Evolutionary conservation across 2,329 filamentous ascomycete species (phyloP), one percentile per base, ranked within the genome.

Genomic region (Sphaceloma murrayae): DNA sequence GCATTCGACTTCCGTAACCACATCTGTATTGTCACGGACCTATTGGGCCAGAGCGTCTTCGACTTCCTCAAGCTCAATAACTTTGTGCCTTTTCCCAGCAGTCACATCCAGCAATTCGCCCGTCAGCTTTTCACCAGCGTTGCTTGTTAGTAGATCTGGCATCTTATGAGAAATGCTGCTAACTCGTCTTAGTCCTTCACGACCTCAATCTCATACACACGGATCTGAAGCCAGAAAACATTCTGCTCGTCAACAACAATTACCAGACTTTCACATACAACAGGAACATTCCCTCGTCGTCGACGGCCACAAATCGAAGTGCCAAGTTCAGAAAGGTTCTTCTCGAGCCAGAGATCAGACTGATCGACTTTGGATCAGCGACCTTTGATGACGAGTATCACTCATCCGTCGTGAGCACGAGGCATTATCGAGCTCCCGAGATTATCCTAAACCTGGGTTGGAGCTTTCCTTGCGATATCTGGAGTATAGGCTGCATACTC

Each of bases 201-300:
- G 91, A 98, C 64, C 75, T 98, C 13, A 94, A 96, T 61, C 75
- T 98, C 52, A 95, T 98, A 49, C 91, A 98, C 61, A 98, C 91
- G 32, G 77, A 81, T 61, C 59, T 81, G 49, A 81, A 81, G 59
- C 77, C 77, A 2, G 77, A 81, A 61, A 81, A 81, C 53, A 80
- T 81, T 49, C 68, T 81, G 13, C 68, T 81, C 17, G 75, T 80
- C 48, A 75, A 74, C 58, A 78, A 74, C 59, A 65, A 66, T 34
- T 81, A 80, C 53, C 77, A 81, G 56, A 80, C 77, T 2, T 81
- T 81, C 55, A 81, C 77, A 26, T 81, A 81, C 60, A 80, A 80
- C 59, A 72, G 77, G 44, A 75, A 74, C 46, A 79, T 80, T 18
- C 77, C 77, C 2, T 79, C 76, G 2, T 80, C 76, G 7, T 78